A percentile compares a stretch with the other conserved stretches of the same genome.
Conservation (phyloP, 1,139 yeast species). For the Meyerozyma sp. region DNA sequence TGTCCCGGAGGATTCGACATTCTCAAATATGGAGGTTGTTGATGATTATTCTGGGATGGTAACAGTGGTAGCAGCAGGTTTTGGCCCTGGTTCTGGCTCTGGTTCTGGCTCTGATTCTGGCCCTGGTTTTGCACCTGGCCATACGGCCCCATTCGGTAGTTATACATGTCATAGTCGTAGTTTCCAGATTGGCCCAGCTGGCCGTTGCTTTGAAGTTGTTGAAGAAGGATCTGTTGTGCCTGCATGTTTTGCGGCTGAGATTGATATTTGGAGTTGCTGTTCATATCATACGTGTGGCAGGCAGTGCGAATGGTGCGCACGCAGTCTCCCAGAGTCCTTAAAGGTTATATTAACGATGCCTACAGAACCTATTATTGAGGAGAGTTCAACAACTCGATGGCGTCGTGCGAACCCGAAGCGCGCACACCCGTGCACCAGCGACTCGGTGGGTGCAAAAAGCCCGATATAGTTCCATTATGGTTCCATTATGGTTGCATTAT, state of each 20-base stretch:
- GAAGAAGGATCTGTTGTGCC: slow-evolving; percentile 42
- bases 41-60: slow-evolving; percentile 24
- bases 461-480: too few species aligned
- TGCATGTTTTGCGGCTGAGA: slow-evolving; percentile 20
- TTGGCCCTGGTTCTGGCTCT: slow-evolving; percentile 18
- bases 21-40: slow-evolving; percentile 16
- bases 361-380: not conserved
- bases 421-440: not conserved
- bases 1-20: slow-evolving; percentile 7
- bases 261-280: slow-evolving; percentile 9
- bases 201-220: slow-evolving; percentile 35
- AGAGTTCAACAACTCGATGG: not conserved
- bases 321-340: not conserved
- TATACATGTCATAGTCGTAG: slow-evolving; percentile 21
- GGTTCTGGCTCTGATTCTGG: slow-evolving; percentile 20
- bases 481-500: too few species aligned
- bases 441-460: not conserved
- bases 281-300: slow-evolving; percentile 4
- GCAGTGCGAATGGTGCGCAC: not conserved
- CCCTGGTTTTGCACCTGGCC: slow-evolving; percentile 15
- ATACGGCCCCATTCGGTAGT: slow-evolving; percentile 24
- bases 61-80: slow-evolving; percentile 25
- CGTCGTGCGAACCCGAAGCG: not conserved
- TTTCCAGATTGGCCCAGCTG: slow-evolving; percentile 13
- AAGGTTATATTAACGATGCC: not conserved